Base-by-base conservation (phyloP, 306 rosid species). In the Glycine soja region DNA sequence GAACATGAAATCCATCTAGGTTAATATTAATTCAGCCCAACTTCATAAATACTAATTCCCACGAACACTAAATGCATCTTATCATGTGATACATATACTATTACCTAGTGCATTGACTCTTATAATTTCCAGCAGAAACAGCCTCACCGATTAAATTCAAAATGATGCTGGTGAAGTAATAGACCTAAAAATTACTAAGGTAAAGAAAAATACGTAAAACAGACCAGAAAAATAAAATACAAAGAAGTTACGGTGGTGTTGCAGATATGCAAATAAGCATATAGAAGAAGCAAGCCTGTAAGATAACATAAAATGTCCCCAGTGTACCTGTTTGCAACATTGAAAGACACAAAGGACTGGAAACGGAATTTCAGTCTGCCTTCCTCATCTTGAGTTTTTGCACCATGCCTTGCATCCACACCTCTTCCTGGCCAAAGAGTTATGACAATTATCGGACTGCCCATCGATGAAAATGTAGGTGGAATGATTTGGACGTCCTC, bases 281-380 rank as follows among this genome's bases (percentile, higher is more conserved):
- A 74, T 52, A 57, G 14, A 32, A 66, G 70, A 82, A 67, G 75
- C 30, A 82, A 48, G 57, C 63, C 67, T 18, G 73, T 40, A 68
- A 14, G 71, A 65, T 50, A 74, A 53, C 79, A 80, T 66, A 10
- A 72, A 74, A 79, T 56, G 30, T 12, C 8, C 61, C 36, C 47
- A 16, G 52, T 56, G 80, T 91, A 95, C 99, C 97, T 95, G 64
- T 93, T 75, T 8, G 99, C 99, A 56, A 90, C 91, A 85, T 87
- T 91, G 88, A 89, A 92, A 50, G 98, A 96, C 75, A 96, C 99
- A 78, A 96, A 96, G 74, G 99, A 96, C 87, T 96, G 99, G 85
- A 90, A 93, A 78, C 88, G 88, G 84, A 89, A 96, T 90, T 96
- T 92, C 74, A 96, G 97, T 81, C 99, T 91, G 88, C 99, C 98